Conservation (phyloP, 805 yeast genomes). For the Novakomyces olei region DNA sequence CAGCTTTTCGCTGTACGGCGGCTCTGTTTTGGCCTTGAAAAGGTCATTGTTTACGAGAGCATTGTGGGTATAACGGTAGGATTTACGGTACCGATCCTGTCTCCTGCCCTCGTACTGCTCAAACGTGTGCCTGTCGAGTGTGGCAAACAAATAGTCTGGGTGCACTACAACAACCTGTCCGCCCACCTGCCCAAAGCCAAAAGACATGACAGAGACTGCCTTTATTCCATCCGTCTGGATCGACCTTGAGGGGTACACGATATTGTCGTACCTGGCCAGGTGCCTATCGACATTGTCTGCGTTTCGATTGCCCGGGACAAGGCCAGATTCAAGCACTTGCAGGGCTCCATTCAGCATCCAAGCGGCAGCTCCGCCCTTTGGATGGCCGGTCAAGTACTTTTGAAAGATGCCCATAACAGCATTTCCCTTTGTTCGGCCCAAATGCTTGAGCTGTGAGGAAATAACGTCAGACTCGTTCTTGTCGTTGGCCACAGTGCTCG, state of each 20-base stretch:
- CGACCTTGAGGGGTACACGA: conserved; percentile 82
- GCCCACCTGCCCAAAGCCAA: conserved; percentile 99
- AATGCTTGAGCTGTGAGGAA: conserved; percentile 77
- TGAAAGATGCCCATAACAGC: conserved; percentile 97
- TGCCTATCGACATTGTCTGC: conserved; percentile 85
- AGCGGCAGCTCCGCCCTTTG: conserved; percentile 99
- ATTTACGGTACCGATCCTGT: conserved; percentile 56
- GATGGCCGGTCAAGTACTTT: conserved; percentile 97
- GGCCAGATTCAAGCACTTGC: conserved; percentile 75
- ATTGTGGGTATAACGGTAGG: conserved; percentile 88
- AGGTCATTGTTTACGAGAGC: conserved; percentile 77
- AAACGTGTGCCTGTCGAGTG: conserved; percentile 50
- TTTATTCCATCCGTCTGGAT: conserved; percentile 91
- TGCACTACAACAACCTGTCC: conserved; percentile 83
- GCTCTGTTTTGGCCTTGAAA: conserved; percentile 78
- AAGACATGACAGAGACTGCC: conserved; percentile 91
- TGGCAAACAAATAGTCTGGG: conserved; percentile 80
- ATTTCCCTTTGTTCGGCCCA: conserved; percentile 94
- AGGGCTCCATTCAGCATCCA: conserved; percentile 99
- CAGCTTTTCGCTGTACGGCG: conserved; percentile 77
- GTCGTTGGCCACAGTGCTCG: conserved; percentile 95
- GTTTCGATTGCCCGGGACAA: conserved; percentile 96
- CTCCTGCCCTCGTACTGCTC: conserved; percentile 52
- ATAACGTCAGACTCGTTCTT: conserved; percentile 90
- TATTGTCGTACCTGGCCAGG: conserved; percentile 65